Evolutionary conservation across 352 stramenopile genomes (phyloP), one percentile per base, ranked within the genome.

Genomic region (Hyaloperonospora brassicae): DNA sequence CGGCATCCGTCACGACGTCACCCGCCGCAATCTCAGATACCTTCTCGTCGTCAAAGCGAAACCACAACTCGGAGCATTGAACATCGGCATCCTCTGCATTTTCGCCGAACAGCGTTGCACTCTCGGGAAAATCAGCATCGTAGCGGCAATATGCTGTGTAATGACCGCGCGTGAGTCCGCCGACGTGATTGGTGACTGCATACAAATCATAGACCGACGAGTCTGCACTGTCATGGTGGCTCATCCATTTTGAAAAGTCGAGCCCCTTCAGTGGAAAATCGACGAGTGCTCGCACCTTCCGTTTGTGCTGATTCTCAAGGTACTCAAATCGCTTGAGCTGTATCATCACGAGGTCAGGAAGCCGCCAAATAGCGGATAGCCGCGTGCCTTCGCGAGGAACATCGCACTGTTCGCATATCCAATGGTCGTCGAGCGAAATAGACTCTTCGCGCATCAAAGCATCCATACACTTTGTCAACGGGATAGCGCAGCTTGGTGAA

Each of bases 131-230:
- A 35, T 86, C 70, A 12, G 52, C 46, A 57, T 93, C 83, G 45
- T 92, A 92, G 5, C 79, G 72, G 35, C 79, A 89, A 53, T 76
- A 88, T 2, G 83, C 80, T 13, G 83, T 93, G 73, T 99, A 99
- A 61, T 99, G 96, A 5, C 96, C 96, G 38, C 86, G 85, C 2
- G 91, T 93, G 8, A 98, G 74, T 0, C 87, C 89, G 25, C 96
- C 96, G 50, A 97, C 89, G 57, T 99, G 96, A 73, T 99, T 97
- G n/a, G 96, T 90, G 7, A 99, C 95, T 17, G 87, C 94, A 59
- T 98, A 98, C 24, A 98, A 69, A 62, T 98, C 95, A 57, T 98
- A 98, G 22, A 93, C 62, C 2, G 62, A 55, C 47, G 59, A 57
- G 11, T 35, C 36, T 21, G 25, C 27, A 44, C 46, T 45, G 21